A percentile compares a stretch with the other conserved stretches of the same genome.
Evolutionary conservation across 805 yeast species (phyloP).

Genomic region (Saccharomycopsis vini): DNA sequence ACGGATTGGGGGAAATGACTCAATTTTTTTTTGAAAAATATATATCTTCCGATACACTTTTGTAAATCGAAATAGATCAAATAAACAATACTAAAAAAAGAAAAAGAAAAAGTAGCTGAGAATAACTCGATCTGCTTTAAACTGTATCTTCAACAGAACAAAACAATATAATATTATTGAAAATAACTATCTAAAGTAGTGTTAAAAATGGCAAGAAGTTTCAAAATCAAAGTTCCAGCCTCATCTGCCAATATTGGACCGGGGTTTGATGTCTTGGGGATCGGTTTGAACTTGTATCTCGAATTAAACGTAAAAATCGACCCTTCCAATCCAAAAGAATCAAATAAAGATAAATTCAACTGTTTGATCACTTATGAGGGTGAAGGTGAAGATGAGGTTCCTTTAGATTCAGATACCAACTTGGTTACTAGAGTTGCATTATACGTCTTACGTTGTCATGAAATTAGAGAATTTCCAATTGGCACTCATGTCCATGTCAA

Average conservation of each 20-base stretch:
- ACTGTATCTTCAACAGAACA: too few relatives aligned
- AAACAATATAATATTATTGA: neutral
- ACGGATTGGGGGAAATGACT: too few relatives aligned
- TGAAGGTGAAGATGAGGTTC: constrained; percentile 77
- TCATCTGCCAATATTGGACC: constrained; percentile 98
- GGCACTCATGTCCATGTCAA: constrained; percentile 75
- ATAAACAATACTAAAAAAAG: too few relatives aligned
- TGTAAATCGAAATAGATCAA: too few relatives aligned
- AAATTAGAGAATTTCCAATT: constrained; percentile 62
- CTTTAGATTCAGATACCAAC: constrained; percentile 67
- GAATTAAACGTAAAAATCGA: constrained; percentile 65
- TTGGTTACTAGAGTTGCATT: constrained; percentile 89
- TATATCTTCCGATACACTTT: too few relatives aligned
- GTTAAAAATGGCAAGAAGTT: constrained; percentile 29
- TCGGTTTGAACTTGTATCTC: constrained; percentile 71
- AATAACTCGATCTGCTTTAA: too few relatives aligned
- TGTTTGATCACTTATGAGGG: constrained; percentile 65
- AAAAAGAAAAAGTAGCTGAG: too few relatives aligned
- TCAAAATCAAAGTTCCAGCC: constrained; percentile 76
- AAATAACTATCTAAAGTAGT: neutral
- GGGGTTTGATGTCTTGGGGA: constrained; percentile 94
- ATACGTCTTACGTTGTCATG: constrained; percentile 81
- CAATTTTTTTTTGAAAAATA: too few relatives aligned
- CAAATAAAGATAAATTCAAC: constrained; percentile 48
- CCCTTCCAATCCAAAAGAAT: constrained; percentile 32